phyloP scores from a whole-genome alignment of 2,329 filamentous ascomycete species.

The Domatiomyces catenatus region DNA sequence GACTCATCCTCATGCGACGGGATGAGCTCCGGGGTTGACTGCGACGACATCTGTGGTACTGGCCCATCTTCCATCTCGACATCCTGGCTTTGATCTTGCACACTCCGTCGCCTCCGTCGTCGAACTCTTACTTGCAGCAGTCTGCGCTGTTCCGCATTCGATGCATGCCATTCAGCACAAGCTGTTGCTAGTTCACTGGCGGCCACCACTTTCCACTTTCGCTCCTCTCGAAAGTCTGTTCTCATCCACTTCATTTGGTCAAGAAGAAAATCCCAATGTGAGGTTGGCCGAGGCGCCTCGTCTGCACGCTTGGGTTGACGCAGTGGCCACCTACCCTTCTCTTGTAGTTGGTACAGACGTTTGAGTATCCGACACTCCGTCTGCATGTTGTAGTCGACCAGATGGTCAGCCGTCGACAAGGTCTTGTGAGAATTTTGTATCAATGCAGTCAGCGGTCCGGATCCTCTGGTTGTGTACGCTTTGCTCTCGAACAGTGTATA shows the following conservation, averaged over 20 bases:
- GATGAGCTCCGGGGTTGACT: slow-evolving; percentile 53
- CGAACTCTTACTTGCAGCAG: slow-evolving; percentile 53
- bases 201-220: slow-evolving; percentile 78
- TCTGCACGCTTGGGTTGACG: slow-evolving; percentile 71
- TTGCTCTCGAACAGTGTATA: slow-evolving; percentile 49
- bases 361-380: slow-evolving; percentile 77
- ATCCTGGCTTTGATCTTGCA: slow-evolving; percentile 16
- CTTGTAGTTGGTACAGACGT: slow-evolving; percentile 78
- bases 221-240: slow-evolving; percentile 84
- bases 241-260: slow-evolving; percentile 97
- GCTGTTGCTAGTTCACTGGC: slow-evolving; percentile 67
- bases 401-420: slow-evolving; percentile 68
- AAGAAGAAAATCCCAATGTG: slow-evolving; percentile 74
- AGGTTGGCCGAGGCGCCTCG: slow-evolving; percentile 61
- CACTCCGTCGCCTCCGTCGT: slow-evolving; percentile 17
- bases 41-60: slow-evolving; percentile 19
- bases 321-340: slow-evolving; percentile 81
- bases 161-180: slow-evolving; percentile 67
- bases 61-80: slow-evolving; percentile 17
- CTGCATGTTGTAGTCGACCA: slow-evolving; percentile 67
- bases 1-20: slow-evolving; percentile 48
- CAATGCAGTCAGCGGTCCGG: slow-evolving; percentile 48
- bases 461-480: slow-evolving; percentile 38
- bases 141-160: slow-evolving; percentile 46
- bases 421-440: slow-evolving; percentile 78